Evolutionary conservation across 768 basidiomycete genomes (phyloP), one percentile per base, ranked within the genome.

Genomic region (Rhodosporidiobolus odoratus): DNA sequence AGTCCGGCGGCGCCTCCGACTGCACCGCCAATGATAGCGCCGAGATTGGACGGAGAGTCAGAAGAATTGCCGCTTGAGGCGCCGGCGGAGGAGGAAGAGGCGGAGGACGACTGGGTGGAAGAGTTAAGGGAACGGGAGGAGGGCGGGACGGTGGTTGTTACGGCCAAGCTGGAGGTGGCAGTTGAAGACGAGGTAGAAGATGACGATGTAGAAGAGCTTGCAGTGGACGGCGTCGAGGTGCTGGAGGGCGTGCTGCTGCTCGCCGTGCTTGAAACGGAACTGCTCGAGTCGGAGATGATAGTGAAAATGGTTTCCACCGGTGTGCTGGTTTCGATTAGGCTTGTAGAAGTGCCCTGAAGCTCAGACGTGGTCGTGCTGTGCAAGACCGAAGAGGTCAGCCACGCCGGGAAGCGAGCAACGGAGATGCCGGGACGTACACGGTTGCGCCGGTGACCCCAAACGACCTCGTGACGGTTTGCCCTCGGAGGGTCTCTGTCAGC

Each of bases 21-120:
- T 17, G 54, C 50, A n/a, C 68, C 68, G 23, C 68, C 68, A 23
- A 59, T 58, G 50, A 69, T 69, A 13, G 68, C 68, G 32, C 62
- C 45, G 48, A 60, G 45, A 50, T 65, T 45, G 32, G 41, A 16
- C 47, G 34, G 16, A 17, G 61, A 38, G 50, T 35, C 53, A 3
- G 57, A 35, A 1, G 61, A 37, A n/a, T n/a, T 30, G 27, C 27
- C n/a, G 25, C 38, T 53, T 6, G 50, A 23, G 15, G 61, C 34
- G 43, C 43, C 5, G 54, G 32, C 54, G 0, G 61, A 62, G 19
- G 67, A 9, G 16, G 65, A 38, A 1, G 60, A 57, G 2, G 54
- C 5, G 21, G 61, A 62, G 23, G 59, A 58, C 2, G 27, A 21
- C 23, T 56, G 45, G 27, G 58, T 32, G 41, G 54, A 45, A 21